phyloP scores from a whole-genome alignment of 192 early-diverging fungal genomes.

The Haplosporangium gracile region DNA sequence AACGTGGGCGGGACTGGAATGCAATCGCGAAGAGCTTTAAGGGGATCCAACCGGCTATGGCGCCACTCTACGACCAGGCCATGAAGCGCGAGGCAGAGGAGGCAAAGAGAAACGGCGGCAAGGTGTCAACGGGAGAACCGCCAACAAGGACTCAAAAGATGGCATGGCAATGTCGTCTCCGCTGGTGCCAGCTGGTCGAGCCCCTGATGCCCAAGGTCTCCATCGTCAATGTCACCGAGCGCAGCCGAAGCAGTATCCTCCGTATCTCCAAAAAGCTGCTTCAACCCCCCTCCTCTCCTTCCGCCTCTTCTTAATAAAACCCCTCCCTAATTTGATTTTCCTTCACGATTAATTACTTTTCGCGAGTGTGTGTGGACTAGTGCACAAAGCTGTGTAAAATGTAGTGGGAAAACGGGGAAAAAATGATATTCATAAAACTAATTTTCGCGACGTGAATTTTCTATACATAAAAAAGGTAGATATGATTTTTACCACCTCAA shows the following conservation, averaged over 20 bases:
- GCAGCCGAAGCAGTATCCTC: not conserved
- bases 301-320: not conserved
- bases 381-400: no score
- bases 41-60: conserved; percentile 35
- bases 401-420: no score
- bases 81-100: not conserved
- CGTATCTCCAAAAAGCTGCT: conserved; percentile 30
- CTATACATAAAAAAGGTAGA: not conserved
- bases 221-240: not conserved
- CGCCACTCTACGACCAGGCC: conserved; percentile 12
- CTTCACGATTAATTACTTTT: not conserved
- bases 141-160: conserved; percentile 28
- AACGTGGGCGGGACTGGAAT: conserved; percentile 28
- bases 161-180: conserved; percentile 40
- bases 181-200: conserved; percentile 46
- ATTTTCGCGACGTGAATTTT: not conserved
- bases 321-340: not conserved
- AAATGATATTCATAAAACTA: not conserved
- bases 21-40: conserved; percentile 32
- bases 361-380: no score
- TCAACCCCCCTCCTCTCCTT: not conserved
- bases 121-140: not conserved
- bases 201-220: conserved; percentile 35
- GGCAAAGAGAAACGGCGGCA: not conserved
- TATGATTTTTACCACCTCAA: conserved; percentile 26